Conservation (phyloP, 148 eudicot genomes). For the Salicornia ramosissima region DNA sequence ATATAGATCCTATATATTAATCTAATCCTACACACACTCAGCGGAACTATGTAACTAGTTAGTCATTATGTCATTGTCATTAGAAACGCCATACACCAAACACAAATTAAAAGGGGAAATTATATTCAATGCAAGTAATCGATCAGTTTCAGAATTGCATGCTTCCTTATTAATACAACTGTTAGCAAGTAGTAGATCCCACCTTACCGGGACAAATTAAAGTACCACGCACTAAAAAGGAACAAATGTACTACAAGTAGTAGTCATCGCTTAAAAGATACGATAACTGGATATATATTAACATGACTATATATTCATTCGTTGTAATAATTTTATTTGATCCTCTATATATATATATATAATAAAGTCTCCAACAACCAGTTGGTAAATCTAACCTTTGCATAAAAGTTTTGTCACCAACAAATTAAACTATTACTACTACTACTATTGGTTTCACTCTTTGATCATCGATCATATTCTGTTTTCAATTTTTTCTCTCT, state of each 20-base stretch:
- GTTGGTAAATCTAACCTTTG: slow-evolving; percentile 35
- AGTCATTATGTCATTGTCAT: neutral
- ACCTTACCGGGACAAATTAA: slow-evolving; percentile 18
- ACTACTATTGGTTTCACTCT: neutral
- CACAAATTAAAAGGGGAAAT: neutral
- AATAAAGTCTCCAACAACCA: slow-evolving; percentile 40
- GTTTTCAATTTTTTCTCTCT: neutral
- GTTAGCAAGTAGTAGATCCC: slow-evolving; percentile 8
- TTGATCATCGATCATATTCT: neutral
- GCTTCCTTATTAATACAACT: slow-evolving; percentile 14
- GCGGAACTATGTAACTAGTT: slow-evolving; percentile 5
- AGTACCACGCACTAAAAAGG: slow-evolving; percentile 6
- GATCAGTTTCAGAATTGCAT: neutral
- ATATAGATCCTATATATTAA: too few relatives aligned
- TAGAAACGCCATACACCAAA: neutral
- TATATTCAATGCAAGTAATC: neutral
- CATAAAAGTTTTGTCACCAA: neutral
- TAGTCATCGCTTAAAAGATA: slow-evolving; percentile 51
- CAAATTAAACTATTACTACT: neutral
- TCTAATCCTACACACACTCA: too few relatives aligned
- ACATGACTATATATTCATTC: too few relatives aligned
- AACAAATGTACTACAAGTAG: slow-evolving; percentile 1
- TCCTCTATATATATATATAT: neutral
- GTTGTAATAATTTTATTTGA: neutral
- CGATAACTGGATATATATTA: slow-evolving; percentile 24